These are phyloP conservation scores for Epithemia pelagica DNA, from an alignment of 108 stramenopile species.

Conservation along the genomic window DNA sequence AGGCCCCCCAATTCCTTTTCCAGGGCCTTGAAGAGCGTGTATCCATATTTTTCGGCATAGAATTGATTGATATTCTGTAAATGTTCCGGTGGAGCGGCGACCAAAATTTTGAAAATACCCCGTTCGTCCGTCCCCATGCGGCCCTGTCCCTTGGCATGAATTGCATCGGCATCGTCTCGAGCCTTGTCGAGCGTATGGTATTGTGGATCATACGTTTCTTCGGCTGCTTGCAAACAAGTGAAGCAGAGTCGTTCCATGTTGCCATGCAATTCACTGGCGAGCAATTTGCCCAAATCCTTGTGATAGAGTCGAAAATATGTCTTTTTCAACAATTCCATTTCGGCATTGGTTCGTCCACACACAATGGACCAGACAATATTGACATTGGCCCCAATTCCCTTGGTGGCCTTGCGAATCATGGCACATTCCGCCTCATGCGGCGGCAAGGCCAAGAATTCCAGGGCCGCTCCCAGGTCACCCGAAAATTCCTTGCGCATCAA, in stretches of 20 bases:
- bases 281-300: constrained; percentile 47
- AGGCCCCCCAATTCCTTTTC: constrained; percentile 60
- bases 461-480: constrained; percentile 47
- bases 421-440: constrained; percentile 51
- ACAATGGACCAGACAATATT: constrained; percentile 47
- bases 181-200: constrained; percentile 59
- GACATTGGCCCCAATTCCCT: constrained; percentile 51
- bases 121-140: constrained; percentile 56
- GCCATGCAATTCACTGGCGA: constrained; percentile 47
- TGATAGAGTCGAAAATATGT: constrained; percentile 58
- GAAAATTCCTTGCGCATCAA: constrained; percentile 58
- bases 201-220: constrained; percentile 56
- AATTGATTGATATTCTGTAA: constrained; percentile 28
- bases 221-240: constrained; percentile 48
- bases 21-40: constrained; percentile 55
- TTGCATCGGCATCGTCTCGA: constrained; percentile 47
- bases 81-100: constrained; percentile 34
- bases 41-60: constrained; percentile 55
- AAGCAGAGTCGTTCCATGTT: constrained; percentile 47
- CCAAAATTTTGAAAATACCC: constrained; percentile 39
- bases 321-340: constrained; percentile 57
- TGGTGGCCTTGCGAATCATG: constrained; percentile 54
- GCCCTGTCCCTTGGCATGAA: constrained; percentile 55
- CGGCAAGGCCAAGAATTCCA: constrained; percentile 42
- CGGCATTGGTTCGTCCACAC: constrained; percentile 56